A percentile compares a stretch with the other conserved stretches of the same genome.
These are phyloP conservation scores for Pelargonium exstipulatum DNA, from an alignment of 441 rosid genomes.

Conservation along the genomic window DNA sequence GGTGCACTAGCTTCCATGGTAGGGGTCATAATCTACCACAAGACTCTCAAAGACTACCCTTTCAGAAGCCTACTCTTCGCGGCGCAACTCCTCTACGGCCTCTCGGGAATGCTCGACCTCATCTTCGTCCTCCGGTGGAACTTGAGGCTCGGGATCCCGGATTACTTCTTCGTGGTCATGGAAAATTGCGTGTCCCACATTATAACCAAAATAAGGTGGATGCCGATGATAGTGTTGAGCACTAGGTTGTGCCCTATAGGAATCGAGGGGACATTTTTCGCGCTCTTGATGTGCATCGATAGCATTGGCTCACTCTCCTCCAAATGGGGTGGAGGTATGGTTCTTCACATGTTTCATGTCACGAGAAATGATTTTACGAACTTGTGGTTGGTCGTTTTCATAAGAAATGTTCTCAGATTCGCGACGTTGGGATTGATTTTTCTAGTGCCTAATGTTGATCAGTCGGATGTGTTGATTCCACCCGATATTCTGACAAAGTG, in stretches of 20 bases:
- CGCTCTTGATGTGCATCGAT: constrained; percentile 71
- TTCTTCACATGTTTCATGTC: constrained; percentile 54
- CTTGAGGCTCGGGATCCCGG: constrained; percentile 53
- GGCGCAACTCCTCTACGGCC: constrained; percentile 52
- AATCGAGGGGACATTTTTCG: constrained; percentile 76
- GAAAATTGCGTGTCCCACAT: constrained; percentile 62
- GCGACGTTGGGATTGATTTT: constrained; percentile 53
- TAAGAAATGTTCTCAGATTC: constrained; percentile 55
- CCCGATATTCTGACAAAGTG: constrained; percentile 26
- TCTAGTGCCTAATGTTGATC: constrained; percentile 53
- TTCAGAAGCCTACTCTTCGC: constrained; percentile 52
- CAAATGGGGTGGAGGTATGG: constrained; percentile 63
- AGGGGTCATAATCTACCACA: constrained; percentile 71
- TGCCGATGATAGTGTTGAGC: constrained; percentile 68
- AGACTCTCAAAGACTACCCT: constrained; percentile 47
- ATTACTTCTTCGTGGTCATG: constrained; percentile 57
- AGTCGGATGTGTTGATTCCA: constrained; percentile 33
- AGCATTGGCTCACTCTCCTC: constrained; percentile 60
- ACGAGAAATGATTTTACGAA: constrained; percentile 54
- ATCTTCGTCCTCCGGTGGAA: constrained; percentile 64
- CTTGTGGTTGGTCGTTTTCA: constrained; percentile 56
- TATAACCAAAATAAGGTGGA: constrained; percentile 58
- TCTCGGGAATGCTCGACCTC: constrained; percentile 67
- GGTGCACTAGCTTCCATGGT: constrained; percentile 70
- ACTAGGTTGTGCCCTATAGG: constrained; percentile 68